Percentiles rank a stretch among this genome's conserved stretches.
Evolutionary conservation across 1,139 yeast species (phyloP).

Genomic region (Torulaspora globosa): DNA sequence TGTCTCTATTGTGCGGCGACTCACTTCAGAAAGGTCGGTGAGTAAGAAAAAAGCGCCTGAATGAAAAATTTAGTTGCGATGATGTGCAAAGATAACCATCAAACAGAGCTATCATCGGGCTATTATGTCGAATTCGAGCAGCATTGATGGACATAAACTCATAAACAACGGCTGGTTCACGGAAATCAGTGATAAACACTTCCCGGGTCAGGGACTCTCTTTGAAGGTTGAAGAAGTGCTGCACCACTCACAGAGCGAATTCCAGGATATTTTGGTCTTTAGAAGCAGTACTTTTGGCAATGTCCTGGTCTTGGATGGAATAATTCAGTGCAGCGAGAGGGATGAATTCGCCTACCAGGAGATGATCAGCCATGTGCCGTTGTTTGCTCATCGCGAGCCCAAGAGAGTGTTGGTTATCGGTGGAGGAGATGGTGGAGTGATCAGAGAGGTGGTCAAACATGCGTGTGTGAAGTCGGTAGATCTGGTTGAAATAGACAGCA

Average conservation of each 20-base stretch:
- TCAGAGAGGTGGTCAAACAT: constrained; percentile 88
- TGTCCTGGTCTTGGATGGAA: constrained; percentile 85
- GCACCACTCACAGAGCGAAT: constrained; percentile 71
- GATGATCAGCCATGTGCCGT: constrained; percentile 85
- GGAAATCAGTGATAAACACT: constrained; percentile 79
- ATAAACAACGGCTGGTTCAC: constrained; percentile 82
- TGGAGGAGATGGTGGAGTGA: constrained; percentile 96
- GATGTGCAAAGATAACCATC: background rate
- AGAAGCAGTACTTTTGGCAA: constrained; percentile 83
- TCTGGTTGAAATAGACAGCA: constrained; percentile 87
- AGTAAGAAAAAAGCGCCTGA: constrained; percentile 1
- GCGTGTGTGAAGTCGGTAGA: constrained; percentile 62
- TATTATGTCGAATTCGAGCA: background rate
- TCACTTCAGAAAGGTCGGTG: background rate
- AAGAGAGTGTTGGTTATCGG: constrained; percentile 85
- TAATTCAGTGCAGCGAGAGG: constrained; percentile 87
- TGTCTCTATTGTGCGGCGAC: background rate
- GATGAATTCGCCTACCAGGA: constrained; percentile 95
- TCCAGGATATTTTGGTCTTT: constrained; percentile 85
- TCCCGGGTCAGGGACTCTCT: constrained; percentile 96
- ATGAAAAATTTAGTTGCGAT: constrained; percentile 4
- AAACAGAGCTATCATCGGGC: background rate
- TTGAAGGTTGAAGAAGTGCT: constrained; percentile 74
- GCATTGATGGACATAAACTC: constrained; percentile 10
- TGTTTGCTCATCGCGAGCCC: constrained; percentile 84